Percentiles rank a stretch among this genome's conserved stretches.
Conservation (phyloP, 305 asterid species). For the Ajuga reptans region DNA sequence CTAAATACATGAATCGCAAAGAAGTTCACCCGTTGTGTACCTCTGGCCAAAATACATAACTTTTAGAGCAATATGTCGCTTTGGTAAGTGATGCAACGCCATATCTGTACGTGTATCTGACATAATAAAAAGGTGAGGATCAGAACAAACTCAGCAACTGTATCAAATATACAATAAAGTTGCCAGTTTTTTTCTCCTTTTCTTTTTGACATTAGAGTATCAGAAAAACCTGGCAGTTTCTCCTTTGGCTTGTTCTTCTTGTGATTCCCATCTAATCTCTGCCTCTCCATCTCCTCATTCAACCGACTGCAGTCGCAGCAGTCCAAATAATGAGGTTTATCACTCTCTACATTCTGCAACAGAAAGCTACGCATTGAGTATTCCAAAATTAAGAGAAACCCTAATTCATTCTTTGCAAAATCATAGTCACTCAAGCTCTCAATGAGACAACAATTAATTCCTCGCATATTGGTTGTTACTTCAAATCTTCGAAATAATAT, state of each 20-base stretch:
- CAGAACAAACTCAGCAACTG: slow-evolving; percentile 2
- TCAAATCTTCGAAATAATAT: neutral
- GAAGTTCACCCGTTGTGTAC: slow-evolving; percentile 30
- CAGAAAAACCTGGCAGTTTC: slow-evolving; percentile 42
- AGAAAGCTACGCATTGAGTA: slow-evolving; percentile 5
- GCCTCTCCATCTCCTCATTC: slow-evolving; percentile 26
- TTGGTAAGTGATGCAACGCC: slow-evolving; percentile 40
- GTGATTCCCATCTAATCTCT: slow-evolving; percentile 23
- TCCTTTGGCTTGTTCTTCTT: slow-evolving; percentile 29
- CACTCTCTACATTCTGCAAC: slow-evolving; percentile 38
- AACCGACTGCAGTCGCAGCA: slow-evolving; percentile 23
- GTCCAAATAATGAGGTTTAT: slow-evolving; percentile 22
- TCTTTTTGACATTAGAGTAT: neutral
- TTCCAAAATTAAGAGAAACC: neutral
- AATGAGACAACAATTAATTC: neutral
- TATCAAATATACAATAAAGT: slow-evolving; percentile 11
- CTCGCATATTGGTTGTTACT: neutral
- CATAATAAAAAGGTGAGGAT: slow-evolving; percentile 11
- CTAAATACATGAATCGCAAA: neutral
- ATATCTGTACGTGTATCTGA: slow-evolving; percentile 27
- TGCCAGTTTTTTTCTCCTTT: neutral
- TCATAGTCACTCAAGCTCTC: neutral
- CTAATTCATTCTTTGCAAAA: neutral
- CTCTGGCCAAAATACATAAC: slow-evolving; percentile 89
- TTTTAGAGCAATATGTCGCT: slow-evolving; percentile 72